A percentile compares a stretch with the other conserved stretches of the same genome.
These are phyloP conservation scores for Candida chilensis DNA, from an alignment of 805 yeast genomes.

Conservation along the genomic window DNA sequence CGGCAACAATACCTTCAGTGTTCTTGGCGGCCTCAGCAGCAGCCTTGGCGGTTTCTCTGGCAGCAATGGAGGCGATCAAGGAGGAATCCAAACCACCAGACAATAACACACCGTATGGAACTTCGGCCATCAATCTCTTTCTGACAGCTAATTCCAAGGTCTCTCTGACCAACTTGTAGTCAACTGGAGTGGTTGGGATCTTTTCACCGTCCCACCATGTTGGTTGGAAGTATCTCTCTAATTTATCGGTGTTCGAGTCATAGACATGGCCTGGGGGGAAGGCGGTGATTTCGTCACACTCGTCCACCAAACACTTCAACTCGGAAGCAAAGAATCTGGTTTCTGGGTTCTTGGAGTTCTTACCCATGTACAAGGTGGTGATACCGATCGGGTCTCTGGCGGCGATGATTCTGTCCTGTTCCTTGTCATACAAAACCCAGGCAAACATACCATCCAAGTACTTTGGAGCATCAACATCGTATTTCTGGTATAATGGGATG, in stretches of 20 bases:
- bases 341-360: slow-evolving; percentile 56
- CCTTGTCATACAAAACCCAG: slow-evolving; percentile 80
- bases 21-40: slow-evolving; percentile 35
- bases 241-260: slow-evolving; percentile 81
- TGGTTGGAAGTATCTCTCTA: slow-evolving; percentile 86
- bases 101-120: slow-evolving; percentile 94
- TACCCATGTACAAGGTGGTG: slow-evolving; percentile 94
- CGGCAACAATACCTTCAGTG: slow-evolving; percentile 47
- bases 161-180: slow-evolving; percentile 63
- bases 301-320: slow-evolving; percentile 87
- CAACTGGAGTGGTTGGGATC: slow-evolving; percentile 72
- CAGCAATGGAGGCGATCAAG: slow-evolving; percentile 93
- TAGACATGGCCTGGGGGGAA: slow-evolving; percentile 99
- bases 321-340: slow-evolving; percentile 90
- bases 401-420: slow-evolving; percentile 82
- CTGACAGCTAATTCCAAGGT: slow-evolving; percentile 90
- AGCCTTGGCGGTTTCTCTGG: slow-evolving; percentile 87
- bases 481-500: slow-evolving; percentile 83
- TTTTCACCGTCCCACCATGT: slow-evolving; percentile 84
- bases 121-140: slow-evolving; percentile 99
- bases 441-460: slow-evolving; percentile 98
- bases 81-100: slow-evolving; percentile 98
- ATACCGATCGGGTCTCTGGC: slow-evolving; percentile 99
- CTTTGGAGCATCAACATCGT: slow-evolving; percentile 86
- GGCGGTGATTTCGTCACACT: slow-evolving; percentile 85